Conservation (phyloP, 139 green algal genomes). For the Tetraselmis chui region DNA sequence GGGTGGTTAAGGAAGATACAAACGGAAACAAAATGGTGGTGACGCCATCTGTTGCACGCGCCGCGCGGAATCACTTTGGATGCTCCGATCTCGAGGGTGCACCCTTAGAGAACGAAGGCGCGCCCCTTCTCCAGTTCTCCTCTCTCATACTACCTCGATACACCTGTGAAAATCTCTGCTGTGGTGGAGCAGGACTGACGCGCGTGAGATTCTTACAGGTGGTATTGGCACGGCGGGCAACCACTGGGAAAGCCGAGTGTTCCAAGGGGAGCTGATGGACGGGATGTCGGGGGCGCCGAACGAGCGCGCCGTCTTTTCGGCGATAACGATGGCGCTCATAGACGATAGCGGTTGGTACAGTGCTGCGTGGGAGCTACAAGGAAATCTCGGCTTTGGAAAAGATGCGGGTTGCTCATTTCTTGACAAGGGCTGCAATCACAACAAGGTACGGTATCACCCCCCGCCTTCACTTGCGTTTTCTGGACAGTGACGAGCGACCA, state of each 20-base stretch:
- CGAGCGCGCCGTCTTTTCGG: background rate
- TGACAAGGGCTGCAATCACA: background rate
- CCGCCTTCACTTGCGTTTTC: no score
- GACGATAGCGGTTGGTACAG: background rate
- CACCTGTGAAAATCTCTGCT: no score
- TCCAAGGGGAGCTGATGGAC: background rate
- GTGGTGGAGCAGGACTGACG: no score
- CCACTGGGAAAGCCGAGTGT: background rate
- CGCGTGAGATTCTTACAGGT: background rate
- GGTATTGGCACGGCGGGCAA: background rate
- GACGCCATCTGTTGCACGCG: background rate
- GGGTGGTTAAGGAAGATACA: background rate
- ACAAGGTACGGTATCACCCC: background rate
- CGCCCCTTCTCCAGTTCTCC: background rate
- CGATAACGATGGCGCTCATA: background rate
- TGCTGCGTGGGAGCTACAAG: background rate
- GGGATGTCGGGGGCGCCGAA: background rate
- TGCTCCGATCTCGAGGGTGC: background rate
- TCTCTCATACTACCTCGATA: background rate
- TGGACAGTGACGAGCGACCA: no score
- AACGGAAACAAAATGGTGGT: background rate
- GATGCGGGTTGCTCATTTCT: background rate
- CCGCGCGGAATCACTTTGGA: background rate
- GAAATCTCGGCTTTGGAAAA: background rate
- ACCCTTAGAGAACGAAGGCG: background rate